Evolutionary conservation across 23 red algal genomes (phyloP).

Genomic region (Cyanidioschyzon merolae): DNA sequence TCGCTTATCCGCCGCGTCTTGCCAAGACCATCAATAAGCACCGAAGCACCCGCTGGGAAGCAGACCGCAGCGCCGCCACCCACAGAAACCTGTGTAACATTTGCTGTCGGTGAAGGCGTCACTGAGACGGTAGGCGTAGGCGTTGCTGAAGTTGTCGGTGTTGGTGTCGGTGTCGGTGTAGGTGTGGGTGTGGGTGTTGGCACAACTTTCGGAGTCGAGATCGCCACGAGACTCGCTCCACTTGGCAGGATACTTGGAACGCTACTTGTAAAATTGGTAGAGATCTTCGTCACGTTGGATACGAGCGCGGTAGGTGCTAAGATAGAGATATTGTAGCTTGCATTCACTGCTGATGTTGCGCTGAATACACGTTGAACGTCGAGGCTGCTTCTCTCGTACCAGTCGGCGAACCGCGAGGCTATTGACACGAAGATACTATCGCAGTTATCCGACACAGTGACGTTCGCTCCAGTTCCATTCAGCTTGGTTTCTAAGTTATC

Average conservation of each 20-base stretch:
- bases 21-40: neutral
- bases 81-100: neutral
- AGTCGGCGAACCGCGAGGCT: too few relatives aligned
- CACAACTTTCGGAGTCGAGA: neutral
- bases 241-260: too few relatives aligned
- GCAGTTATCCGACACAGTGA: neutral
- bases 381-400: too few relatives aligned
- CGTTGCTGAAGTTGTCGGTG: neutral
- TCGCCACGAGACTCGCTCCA: too few relatives aligned
- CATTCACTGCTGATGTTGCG: too few relatives aligned
- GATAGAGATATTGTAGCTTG: too few relatives aligned
- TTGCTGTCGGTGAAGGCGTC: neutral
- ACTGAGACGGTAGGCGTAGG: neutral
- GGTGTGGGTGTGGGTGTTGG: neutral
- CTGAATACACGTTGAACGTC: too few relatives aligned
- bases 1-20: neutral
- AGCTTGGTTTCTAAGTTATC: neutral
- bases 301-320: too few relatives aligned
- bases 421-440: neutral
- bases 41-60: neutral
- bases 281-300: too few relatives aligned
- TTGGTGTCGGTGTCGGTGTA: neutral
- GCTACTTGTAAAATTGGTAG: too few relatives aligned
- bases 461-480: neutral
- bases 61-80: neutral